phyloP scores from a whole-genome alignment of 139 green algal genomes.

The Limnomonas spitsbergensis region DNA sequence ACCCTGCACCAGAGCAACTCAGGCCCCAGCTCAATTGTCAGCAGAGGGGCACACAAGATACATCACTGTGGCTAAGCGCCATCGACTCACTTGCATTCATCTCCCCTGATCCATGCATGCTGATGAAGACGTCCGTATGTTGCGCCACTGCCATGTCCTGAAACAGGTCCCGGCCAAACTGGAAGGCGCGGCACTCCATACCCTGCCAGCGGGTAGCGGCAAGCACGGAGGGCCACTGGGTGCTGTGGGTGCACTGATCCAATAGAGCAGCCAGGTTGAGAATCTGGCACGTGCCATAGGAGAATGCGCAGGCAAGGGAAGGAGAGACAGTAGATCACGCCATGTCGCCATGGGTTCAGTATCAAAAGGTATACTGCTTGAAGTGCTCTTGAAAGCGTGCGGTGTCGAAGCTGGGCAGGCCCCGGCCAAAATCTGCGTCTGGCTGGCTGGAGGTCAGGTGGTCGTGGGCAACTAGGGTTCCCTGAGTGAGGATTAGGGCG shows the following conservation, averaged over 20 bases:
- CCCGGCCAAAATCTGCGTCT: too few relatives aligned
- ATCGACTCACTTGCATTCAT: constrained; percentile 7
- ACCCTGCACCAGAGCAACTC: too few relatives aligned
- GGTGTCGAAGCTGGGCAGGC: background rate
- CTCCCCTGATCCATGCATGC: background rate
- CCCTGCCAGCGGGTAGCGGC: background rate
- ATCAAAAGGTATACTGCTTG: too few relatives aligned
- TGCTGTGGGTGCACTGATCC: background rate
- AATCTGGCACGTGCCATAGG: constrained; percentile 1
- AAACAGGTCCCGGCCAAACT: background rate
- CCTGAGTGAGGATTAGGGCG: too few relatives aligned
- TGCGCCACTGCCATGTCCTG: background rate
- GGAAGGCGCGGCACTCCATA: background rate
- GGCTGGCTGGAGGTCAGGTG: too few relatives aligned
- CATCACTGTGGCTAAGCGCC: too few relatives aligned
- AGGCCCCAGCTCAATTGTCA: too few relatives aligned
- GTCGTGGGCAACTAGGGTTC: too few relatives aligned
- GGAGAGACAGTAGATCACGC: too few relatives aligned
- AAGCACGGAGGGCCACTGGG: background rate
- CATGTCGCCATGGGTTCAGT: too few relatives aligned
- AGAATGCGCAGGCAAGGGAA: too few relatives aligned
- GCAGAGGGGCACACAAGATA: too few relatives aligned
- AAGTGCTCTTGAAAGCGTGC: background rate
- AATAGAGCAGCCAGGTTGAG: background rate
- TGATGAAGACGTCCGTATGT: background rate